Base-by-base conservation (phyloP, 371 early-diverging fungal genomes). In the Rhizopus sp. region DNA sequence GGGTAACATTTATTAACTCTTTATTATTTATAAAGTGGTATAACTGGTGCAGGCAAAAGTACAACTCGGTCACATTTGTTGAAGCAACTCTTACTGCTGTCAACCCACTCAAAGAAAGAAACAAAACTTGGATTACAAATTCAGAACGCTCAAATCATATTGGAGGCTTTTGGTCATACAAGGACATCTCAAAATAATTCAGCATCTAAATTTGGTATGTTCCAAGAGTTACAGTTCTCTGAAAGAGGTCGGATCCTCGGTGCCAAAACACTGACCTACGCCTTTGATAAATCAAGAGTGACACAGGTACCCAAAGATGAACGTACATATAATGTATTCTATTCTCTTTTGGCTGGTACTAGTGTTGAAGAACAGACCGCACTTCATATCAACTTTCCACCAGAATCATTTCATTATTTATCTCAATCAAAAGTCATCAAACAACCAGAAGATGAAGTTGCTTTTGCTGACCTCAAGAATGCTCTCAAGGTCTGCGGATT, bases 301-400 rank as follows among this genome's bases (percentile, higher is more conserved):
- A 85, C 85, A 33, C 50, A 68, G 34, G 66, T 76, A 10, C 76
- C 67, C 30, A 63, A 83, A 44, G 86, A 83, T 50, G 91, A 93
- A 51, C 75, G 89, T 47, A 87, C 87, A 34, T 94, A 92, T 69
- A 88, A 95, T 71, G 81, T 93, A 44, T 93, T 95, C 68, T 91
- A 93, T 68, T 81, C 90, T 38, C 75, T 93, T 65, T 78, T 78
- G 69, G 84, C 69, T 62, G 83, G 87, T n/a, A 74, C 82, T 10
- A 78, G 78, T 3, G 65, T 65, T 23, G 79, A 76, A 48, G 86
- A 87, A 61, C 73, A 83, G 52, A 72, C 67, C 41, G 77, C 77
- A 12, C 73, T 82, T 52, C 81, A 83, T 56, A 77, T 86, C 31
- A 81, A 78, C 55, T 73, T 73, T 57, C 68, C 71, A 39, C 77